phyloP scores from a whole-genome alignment of 2,329 filamentous ascomycete species.

The Neurospora crassa region DNA sequence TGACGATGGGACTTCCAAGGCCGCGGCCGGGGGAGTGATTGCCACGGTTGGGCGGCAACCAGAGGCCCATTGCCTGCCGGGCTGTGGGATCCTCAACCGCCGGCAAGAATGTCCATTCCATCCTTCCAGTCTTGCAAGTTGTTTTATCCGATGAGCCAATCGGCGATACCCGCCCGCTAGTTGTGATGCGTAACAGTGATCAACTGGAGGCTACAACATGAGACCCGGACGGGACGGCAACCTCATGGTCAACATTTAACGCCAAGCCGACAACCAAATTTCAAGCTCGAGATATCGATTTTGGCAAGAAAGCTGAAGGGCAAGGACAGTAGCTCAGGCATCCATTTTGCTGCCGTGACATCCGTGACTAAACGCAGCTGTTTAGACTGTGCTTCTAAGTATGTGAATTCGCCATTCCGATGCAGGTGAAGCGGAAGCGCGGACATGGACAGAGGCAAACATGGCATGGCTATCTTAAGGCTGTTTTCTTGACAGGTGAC shows the following conservation, averaged over 20 bases:
- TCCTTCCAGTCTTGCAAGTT: background rate
- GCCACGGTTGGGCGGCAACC: background rate
- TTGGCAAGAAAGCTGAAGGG: background rate
- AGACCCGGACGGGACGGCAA: background rate
- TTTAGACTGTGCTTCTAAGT: background rate
- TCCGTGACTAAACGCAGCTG: background rate
- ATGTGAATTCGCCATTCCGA: background rate
- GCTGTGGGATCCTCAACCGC: background rate
- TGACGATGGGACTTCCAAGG: background rate
- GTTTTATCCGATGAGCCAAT: constrained; percentile 15
- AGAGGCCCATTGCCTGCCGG: background rate
- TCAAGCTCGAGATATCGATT: background rate
- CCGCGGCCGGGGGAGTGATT: background rate
- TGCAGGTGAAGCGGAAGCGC: background rate
- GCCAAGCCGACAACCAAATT: background rate
- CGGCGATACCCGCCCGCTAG: background rate
- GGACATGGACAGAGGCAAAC: background rate
- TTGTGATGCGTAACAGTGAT: background rate
- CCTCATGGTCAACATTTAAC: background rate
- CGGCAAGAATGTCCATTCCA: background rate
- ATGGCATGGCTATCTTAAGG: background rate
- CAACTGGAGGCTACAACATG: constrained; percentile 3
- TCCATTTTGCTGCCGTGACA: background rate
- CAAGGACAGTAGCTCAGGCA: background rate
- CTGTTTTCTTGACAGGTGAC: background rate